Evolutionary conservation across 75 land plant genomes (phyloP).

Genomic region (Pinus tabuliformis): DNA sequence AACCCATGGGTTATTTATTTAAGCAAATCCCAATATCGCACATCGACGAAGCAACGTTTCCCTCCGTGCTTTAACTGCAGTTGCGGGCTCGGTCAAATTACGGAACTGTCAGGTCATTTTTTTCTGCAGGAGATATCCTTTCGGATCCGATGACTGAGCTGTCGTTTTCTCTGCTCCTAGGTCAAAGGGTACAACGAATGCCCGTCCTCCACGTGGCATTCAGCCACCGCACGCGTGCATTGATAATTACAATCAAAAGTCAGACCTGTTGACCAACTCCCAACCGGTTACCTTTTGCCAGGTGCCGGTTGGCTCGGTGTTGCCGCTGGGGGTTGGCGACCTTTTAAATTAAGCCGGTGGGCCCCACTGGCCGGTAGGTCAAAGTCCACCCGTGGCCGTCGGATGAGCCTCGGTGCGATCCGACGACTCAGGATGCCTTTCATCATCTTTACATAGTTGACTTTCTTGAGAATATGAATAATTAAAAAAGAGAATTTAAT

Average conservation of each 20-base stretch:
- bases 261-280: constrained; percentile 4
- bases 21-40: neutral
- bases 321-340: neutral
- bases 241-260: neutral
- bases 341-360: neutral
- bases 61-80: no score
- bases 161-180: neutral
- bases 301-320: neutral
- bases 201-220: neutral
- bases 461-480: neutral
- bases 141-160: constrained; percentile 7
- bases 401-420: neutral
- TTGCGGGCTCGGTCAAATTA: neutral
- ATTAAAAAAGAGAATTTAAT: neutral
- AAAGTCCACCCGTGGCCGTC: neutral
- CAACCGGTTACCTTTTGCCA: neutral
- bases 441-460: neutral
- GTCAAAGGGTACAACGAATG: neutral
- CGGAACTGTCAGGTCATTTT: constrained; percentile 2
- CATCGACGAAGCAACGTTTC: neutral
- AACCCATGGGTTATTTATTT: neutral
- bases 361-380: neutral
- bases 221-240: neutral
- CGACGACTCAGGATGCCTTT: neutral
- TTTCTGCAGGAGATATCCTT: neutral